Percentiles rank a stretch among this genome's conserved stretches.
Evolutionary conservation across 306 rosid species (phyloP).

Genomic region (Prunus campanulata): DNA sequence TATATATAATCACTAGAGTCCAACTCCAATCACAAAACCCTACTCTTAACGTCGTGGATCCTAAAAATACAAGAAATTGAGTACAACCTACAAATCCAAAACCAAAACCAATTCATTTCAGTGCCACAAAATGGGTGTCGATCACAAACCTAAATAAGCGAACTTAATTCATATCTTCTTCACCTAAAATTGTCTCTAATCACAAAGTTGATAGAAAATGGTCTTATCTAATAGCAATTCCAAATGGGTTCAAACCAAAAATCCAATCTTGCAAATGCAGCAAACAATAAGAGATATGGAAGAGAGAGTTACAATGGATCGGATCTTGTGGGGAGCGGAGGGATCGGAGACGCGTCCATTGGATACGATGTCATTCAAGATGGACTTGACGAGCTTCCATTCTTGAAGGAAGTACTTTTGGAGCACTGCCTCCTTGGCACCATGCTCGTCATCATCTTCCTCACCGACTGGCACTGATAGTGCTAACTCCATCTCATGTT

Average conservation of each 20-base stretch:
- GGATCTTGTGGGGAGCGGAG: slow-evolving; percentile 65
- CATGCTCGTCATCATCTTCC: slow-evolving; percentile 76
- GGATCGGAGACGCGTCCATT: slow-evolving; percentile 56
- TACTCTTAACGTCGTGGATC: neutral
- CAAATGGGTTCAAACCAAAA: slow-evolving; percentile 2
- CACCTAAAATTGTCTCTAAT: neutral
- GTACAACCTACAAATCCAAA: neutral
- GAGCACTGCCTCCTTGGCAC: slow-evolving; percentile 72
- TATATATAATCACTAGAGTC: neutral
- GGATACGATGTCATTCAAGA: slow-evolving; percentile 70
- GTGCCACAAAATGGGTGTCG: neutral
- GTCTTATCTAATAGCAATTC: neutral
- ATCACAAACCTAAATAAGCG: neutral
- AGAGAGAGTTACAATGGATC: slow-evolving; percentile 69
- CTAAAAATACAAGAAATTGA: neutral
- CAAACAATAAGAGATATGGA: neutral
- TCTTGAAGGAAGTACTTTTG: slow-evolving; percentile 91
- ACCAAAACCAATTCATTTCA: neutral
- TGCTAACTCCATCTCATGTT: slow-evolving; percentile 17
- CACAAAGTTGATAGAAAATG: neutral
- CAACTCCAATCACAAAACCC: neutral
- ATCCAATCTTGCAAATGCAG: slow-evolving; percentile 6
- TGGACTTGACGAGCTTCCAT: slow-evolving; percentile 78
- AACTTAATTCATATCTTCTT: neutral
- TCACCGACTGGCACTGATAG: slow-evolving; percentile 19